These are phyloP conservation scores for Rhynchospora breviuscula DNA, from an alignment of 176 grass and related monocot species.

Conservation along the genomic window DNA sequence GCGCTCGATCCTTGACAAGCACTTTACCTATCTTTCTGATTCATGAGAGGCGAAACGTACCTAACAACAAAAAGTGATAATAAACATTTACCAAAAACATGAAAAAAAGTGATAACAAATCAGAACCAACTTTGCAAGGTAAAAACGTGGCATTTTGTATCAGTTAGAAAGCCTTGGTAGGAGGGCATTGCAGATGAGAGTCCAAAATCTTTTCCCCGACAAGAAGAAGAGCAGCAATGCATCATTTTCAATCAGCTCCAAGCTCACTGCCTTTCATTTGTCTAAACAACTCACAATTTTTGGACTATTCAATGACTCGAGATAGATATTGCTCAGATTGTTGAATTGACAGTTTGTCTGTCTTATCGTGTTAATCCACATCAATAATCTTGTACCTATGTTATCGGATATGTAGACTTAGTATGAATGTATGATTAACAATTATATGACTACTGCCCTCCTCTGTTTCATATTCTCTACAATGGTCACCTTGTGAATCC, in stretches of 20 bases:
- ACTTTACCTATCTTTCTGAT: background rate
- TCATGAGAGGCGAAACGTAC: background rate
- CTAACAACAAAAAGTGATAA: background rate
- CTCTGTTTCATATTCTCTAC: too few relatives aligned
- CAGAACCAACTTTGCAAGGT: background rate
- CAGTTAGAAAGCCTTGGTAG: background rate
- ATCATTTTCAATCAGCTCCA: background rate
- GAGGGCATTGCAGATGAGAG: background rate
- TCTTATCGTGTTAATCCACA: too few relatives aligned
- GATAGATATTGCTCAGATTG: background rate
- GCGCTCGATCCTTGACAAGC: background rate
- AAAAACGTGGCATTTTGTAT: background rate
- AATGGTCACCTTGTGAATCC: too few relatives aligned
- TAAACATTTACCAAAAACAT: background rate
- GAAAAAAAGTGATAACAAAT: background rate
- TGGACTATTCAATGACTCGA: background rate
- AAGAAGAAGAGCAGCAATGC: background rate
- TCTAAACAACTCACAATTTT: background rate
- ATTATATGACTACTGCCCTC: too few relatives aligned
- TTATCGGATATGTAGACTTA: too few relatives aligned
- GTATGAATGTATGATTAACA: too few relatives aligned
- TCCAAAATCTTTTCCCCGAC: background rate
- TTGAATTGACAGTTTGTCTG: too few relatives aligned
- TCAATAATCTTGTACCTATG: too few relatives aligned
- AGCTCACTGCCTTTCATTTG: background rate